Evolutionary conservation across 257 asterid species (phyloP).

Genomic region (Nicotiana otophora): DNA sequence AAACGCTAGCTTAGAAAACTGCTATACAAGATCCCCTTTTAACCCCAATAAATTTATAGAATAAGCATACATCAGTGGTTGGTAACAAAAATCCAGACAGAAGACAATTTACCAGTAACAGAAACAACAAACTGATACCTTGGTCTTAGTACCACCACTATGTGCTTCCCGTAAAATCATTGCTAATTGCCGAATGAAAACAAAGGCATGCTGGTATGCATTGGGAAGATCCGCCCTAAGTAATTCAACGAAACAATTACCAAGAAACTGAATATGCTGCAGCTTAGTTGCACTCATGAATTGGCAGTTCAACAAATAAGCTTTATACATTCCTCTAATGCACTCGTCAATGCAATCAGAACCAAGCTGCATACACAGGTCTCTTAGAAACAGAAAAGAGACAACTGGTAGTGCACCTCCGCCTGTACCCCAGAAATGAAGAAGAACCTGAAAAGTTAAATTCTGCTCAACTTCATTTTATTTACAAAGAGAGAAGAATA

Average conservation of each 20-base stretch:
- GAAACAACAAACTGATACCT: conserved; percentile 23
- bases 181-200: conserved; percentile 84
- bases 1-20: not conserved
- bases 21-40: not conserved
- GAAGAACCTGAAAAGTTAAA: conserved; percentile 57
- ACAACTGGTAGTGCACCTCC: conserved; percentile 88
- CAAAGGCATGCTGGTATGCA: conserved; percentile 87
- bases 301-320: conserved; percentile 81
- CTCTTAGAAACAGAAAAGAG: conserved; percentile 81
- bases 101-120: not conserved
- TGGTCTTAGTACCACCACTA: conserved; percentile 43
- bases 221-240: conserved; percentile 63
- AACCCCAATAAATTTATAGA: not conserved
- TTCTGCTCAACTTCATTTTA: not conserved
- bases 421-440: conserved; percentile 97
- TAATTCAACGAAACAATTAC: conserved; percentile 78
- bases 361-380: conserved; percentile 68
- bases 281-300: conserved; percentile 64
- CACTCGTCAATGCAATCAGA: conserved; percentile 82
- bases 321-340: conserved; percentile 89
- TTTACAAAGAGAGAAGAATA: not conserved
- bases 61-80: not conserved
- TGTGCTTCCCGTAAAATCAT: conserved; percentile 73
- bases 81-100: not conserved
- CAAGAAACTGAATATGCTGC: conserved; percentile 86